Base-by-base conservation (phyloP, 1,284 basidiomycete genomes). In the Inonotus hispidus region DNA sequence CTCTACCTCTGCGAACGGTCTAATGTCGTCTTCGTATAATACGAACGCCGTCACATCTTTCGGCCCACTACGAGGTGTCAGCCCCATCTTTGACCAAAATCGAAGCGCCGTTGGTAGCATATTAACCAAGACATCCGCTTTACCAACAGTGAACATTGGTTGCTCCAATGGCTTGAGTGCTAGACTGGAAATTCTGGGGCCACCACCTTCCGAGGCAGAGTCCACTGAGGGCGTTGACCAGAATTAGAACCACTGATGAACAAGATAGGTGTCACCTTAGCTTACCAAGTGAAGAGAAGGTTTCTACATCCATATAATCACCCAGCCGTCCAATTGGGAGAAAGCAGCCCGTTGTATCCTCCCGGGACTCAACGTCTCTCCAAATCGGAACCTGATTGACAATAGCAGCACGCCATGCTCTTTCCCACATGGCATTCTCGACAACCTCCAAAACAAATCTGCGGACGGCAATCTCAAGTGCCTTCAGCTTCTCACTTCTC, bases 1-100 rank as follows among this genome's bases (percentile, higher is more conserved):
- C 45, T 79, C 76, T 7, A 85, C 79, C 37, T 79, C 71, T 0
- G 70, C 74, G 53, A 76, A 75, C 38, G 79, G 78, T 5, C 74
- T 73, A 2, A 77, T 78, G 38, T 77, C 75, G 37, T 84, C 82
- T 66, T 92, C 89, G 63, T 82, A 87, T 49, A 93, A 72, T 0
- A 85, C 81, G 69, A 85, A 90, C 0, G 82, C 82, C 0, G 76
- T 78, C 1, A 88, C 77, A 65, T 92, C 77, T 72, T 93, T 93
- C 56, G 73, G 74, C 2, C 91, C 91, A 45, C 79, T 78, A 39
- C 82, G 77, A 0, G 92, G 92, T 29, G 79, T 78, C 55, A 94
- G 70, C 0, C 88, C 89, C 32, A 93, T 78, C 68, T 90, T 92
- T 64, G 88, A 84, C 91, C 92, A 93, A 70, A 92, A 93, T 2